Percentiles rank a stretch among this genome's conserved stretches.
phyloP scores from a whole-genome alignment of 2,329 filamentous ascomycete genomes.

The Claviceps quebecensis region DNA sequence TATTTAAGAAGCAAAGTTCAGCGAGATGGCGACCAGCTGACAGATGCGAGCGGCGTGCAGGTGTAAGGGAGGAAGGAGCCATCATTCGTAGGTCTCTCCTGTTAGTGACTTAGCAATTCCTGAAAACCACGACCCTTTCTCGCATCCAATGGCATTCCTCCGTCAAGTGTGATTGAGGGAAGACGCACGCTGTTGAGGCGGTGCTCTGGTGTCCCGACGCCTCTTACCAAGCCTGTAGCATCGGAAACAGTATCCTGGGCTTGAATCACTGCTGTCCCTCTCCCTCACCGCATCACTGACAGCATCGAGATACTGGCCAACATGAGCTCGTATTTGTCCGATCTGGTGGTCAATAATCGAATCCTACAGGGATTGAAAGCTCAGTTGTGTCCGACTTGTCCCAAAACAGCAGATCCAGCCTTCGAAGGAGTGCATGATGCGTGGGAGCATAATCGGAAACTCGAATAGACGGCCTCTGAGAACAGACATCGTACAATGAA shows the following conservation, averaged over 20 bases:
- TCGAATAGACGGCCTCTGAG: neutral
- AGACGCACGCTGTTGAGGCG: neutral
- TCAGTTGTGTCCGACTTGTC: neutral
- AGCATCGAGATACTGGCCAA: neutral
- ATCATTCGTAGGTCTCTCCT: neutral
- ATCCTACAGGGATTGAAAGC: neutral
- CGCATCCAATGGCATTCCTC: neutral
- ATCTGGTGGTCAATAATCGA: neutral
- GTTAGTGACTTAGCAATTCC: neutral
- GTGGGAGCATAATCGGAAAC: neutral
- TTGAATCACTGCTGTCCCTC: neutral
- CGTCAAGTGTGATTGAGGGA: neutral
- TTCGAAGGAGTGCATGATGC: neutral
- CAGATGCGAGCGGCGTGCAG: neutral
- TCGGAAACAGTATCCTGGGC: neutral
- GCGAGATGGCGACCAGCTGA: conserved; percentile 7
- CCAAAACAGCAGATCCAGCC: neutral
- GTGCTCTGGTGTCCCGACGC: neutral
- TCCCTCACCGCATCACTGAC: neutral
- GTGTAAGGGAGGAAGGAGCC: conserved; percentile 1
- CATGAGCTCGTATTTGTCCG: conserved; percentile 1
- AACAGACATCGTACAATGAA: neutral
- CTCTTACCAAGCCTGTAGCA: neutral
- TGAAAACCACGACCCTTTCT: neutral
- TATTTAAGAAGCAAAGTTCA: conserved; percentile 20